Conservation (phyloP, 208 protist species). For the Naegleria fowleri region DNA sequence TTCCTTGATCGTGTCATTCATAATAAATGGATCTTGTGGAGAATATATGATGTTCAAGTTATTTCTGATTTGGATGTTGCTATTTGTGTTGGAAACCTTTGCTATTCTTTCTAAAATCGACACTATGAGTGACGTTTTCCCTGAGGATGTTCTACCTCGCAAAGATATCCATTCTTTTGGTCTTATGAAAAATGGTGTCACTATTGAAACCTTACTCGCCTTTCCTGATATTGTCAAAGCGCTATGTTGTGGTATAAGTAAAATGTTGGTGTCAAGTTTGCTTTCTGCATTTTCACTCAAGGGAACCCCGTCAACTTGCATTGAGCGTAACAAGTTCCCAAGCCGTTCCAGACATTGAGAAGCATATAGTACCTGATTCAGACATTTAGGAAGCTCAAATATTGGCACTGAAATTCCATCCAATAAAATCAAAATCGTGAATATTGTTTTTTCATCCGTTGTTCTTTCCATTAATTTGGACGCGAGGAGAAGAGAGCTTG, state of each 20-base stretch:
- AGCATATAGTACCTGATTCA: background rate
- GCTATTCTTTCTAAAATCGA: background rate
- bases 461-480: background rate
- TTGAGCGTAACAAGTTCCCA: background rate
- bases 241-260: background rate
- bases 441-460: background rate
- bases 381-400: background rate
- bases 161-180: background rate
- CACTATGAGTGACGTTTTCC: background rate
- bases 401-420: background rate
- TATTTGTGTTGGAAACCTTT: no score
- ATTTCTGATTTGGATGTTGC: background rate
- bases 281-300: background rate
- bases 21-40: slow-evolving; percentile 50
- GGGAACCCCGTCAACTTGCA: no score
- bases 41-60: background rate
- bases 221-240: background rate
- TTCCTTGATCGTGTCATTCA: slow-evolving; percentile 51
- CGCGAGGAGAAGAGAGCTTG: background rate
- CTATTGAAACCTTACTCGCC: background rate
- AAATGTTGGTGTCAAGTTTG: background rate
- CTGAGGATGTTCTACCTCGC: background rate
- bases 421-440: background rate
- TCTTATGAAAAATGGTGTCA: background rate
- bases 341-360: background rate